Base-by-base conservation (phyloP, 1,284 basidiomycete species). In the Leccinum huronense region DNA sequence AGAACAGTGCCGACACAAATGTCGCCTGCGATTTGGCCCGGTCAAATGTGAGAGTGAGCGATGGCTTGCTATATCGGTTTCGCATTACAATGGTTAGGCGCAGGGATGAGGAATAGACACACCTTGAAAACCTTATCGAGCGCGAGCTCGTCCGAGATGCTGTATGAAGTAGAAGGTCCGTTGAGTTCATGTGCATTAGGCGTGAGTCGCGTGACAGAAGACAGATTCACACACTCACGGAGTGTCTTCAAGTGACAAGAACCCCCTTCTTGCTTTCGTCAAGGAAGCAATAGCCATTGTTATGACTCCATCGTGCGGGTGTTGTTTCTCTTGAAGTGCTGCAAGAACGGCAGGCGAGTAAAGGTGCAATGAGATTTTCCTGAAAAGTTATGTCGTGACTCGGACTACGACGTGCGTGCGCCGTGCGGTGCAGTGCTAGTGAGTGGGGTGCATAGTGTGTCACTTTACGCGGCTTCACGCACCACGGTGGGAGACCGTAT, bases 241-340 rank as follows among this genome's bases (percentile, higher is more conserved):
- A 0, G 85, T 88, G 76, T 95, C 92, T 77, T 88, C 23, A 23
- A 23, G 23, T 23, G 23, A 23, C 93, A 77, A 93, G 84, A 4
- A 86, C 89, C 30, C 93, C 93, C 72, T 89, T 93, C 75, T 83
- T 88, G 93, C 87, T 70, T 88, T 92, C 69, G 87, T 89, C 60
- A 92, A 73, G 89, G 2, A 88, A 90, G 23, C 91, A 86, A 89
- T 85, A 63, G 91, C 89, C 80, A 90, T 83, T 2, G 89, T 92
- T 67, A 93, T 86, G 71, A 93, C 91, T 9, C 93, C 87, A 81
- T 92, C 90, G 67, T 91, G 84, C 3, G 23, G 23, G 23, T 85
- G 83, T 58, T 75, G 81, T 74, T 90, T 87, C 42, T 75, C 77
- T 66, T 85, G 79, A 56, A 91, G 77, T 14, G 80, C 79, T 42